Conservation (phyloP, 208 protist genomes). For the Crithidia bombi region DNA sequence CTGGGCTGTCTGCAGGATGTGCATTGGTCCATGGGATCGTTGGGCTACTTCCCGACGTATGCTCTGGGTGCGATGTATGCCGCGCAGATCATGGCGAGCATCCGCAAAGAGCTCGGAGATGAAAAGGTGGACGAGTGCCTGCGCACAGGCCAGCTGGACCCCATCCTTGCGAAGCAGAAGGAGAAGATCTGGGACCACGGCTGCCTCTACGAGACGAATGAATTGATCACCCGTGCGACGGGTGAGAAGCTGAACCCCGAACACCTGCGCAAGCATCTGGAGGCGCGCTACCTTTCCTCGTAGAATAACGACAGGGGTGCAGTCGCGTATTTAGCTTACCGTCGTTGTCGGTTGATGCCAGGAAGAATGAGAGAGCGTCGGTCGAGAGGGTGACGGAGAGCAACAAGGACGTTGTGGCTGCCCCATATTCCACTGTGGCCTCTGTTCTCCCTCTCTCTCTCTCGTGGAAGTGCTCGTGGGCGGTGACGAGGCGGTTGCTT, state of each 20-base stretch:
- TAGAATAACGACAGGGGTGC: not conserved
- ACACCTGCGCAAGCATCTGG: slow-evolving; percentile 80
- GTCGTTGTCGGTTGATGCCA: too few relatives aligned
- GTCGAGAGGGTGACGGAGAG: too few relatives aligned
- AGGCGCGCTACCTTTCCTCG: slow-evolving; percentile 66
- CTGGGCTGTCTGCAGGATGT: slow-evolving; percentile 89
- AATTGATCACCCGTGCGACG: slow-evolving; percentile 73
- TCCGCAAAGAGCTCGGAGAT: slow-evolving; percentile 72
- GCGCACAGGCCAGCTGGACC: slow-evolving; percentile 55
- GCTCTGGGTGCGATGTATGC: slow-evolving; percentile 82
- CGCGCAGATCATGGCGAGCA: slow-evolving; percentile 78
- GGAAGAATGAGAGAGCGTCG: too few relatives aligned
- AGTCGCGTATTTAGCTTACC: too few relatives aligned
- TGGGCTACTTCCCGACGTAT: slow-evolving; percentile 93
- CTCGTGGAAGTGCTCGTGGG: too few relatives aligned
- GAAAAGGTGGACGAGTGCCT: slow-evolving; percentile 57
- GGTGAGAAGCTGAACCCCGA: slow-evolving; percentile 81
- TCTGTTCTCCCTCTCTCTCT: too few relatives aligned
- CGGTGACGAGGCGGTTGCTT: too few relatives aligned
- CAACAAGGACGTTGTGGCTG: too few relatives aligned
- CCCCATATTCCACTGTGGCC: too few relatives aligned
- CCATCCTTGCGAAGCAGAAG: slow-evolving; percentile 64
- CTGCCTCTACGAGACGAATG: slow-evolving; percentile 63
- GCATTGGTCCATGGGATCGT: slow-evolving; percentile 77
- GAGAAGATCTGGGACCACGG: slow-evolving; percentile 78